A percentile compares a stretch with the other conserved stretches of the same genome.
Evolutionary conservation across 306 rosid species (phyloP).

Genomic region (Pyrus pyrifolia): DNA sequence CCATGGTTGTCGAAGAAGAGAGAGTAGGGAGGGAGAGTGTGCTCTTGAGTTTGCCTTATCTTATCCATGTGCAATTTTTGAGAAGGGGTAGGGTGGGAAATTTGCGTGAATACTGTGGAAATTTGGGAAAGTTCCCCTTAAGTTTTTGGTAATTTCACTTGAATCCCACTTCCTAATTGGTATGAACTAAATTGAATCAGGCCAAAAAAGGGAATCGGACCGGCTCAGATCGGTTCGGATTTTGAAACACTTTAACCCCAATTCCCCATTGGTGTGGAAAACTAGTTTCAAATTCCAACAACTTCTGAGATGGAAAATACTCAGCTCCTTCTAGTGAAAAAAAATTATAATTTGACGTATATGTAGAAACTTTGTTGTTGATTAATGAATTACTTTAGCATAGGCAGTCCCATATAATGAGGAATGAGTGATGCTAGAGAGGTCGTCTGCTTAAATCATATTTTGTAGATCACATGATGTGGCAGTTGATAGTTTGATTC

Average conservation of each 20-base stretch:
- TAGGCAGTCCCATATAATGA: not conserved
- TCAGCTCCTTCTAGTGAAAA: too few relatives aligned
- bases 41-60: constrained; percentile 16
- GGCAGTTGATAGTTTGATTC: too few relatives aligned
- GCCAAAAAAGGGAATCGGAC: too few relatives aligned
- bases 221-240: too few relatives aligned
- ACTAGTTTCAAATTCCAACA: not conserved
- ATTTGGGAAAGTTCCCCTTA: not conserved
- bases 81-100: not conserved
- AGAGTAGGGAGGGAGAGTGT: not conserved
- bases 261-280: too few relatives aligned
- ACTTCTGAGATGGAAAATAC: not conserved
- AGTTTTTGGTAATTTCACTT: not conserved
- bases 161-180: not conserved
- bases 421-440: too few relatives aligned
- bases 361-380: not conserved
- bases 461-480: too few relatives aligned
- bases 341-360: too few relatives aligned
- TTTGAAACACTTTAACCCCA: not conserved
- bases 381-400: not conserved
- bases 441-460: too few relatives aligned
- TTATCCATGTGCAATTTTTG: not conserved
- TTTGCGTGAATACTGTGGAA: not conserved
- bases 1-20: constrained; percentile 37
- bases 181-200: too few relatives aligned